Percentiles rank a stretch among this genome's conserved stretches.
These are phyloP conservation scores for Wickerhamiella galacta DNA, from an alignment of 805 yeast genomes.

Conservation along the genomic window DNA sequence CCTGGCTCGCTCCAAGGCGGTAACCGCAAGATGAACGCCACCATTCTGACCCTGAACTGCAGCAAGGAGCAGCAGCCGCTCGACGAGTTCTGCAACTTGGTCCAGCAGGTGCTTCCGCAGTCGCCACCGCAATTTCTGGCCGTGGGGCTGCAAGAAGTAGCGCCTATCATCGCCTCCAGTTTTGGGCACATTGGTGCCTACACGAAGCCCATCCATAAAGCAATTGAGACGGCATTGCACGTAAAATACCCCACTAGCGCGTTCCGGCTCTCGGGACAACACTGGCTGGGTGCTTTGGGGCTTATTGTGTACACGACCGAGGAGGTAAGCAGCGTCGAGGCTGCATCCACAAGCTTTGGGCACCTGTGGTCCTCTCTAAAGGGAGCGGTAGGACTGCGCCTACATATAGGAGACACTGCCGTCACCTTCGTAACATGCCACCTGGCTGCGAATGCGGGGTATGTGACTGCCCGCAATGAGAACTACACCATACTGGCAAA, in stretches of 20 bases:
- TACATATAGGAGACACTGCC: conserved; percentile 24
- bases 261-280: conserved; percentile 9
- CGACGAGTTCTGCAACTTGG: conserved; percentile 2
- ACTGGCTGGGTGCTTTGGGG: conserved; percentile 18
- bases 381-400: conserved; percentile 52
- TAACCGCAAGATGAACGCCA: conserved; percentile 2
- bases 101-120: conserved; percentile 1
- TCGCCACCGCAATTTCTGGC: conserved; percentile 13
- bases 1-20: not conserved
- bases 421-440: conserved; percentile 57
- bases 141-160: conserved; percentile 23
- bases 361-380: conserved; percentile 44
- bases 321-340: conserved; percentile 17
- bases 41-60: conserved; percentile 11
- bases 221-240: conserved; percentile 13
- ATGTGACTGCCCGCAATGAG: conserved; percentile 30
- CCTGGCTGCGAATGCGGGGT: conserved; percentile 66
- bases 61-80: conserved; percentile 8
- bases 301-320: conserved; percentile 22
- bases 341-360: conserved; percentile 28
- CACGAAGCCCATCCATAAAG: conserved; percentile 16
- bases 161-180: conserved; percentile 21
- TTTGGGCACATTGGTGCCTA: conserved; percentile 14
- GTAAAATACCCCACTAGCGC: conserved; percentile 1
- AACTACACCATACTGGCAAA: conserved; percentile 36